Percentiles rank a stretch among this genome's conserved stretches.
Conservation (phyloP, 208 protist genomes). For the Trypanosoma caninum region DNA sequence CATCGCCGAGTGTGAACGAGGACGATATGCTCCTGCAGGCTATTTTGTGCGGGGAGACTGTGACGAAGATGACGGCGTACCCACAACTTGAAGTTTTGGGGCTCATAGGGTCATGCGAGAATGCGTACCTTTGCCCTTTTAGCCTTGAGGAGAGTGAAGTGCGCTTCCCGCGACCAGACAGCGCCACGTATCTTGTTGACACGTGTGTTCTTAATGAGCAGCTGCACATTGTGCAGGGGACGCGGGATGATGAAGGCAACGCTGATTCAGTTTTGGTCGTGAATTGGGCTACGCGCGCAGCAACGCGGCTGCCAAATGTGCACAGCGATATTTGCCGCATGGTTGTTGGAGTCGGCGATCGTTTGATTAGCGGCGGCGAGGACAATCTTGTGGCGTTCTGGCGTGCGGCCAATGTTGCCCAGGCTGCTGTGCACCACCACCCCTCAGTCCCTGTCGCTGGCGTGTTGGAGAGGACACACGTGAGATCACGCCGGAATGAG, state of each 20-base stretch:
- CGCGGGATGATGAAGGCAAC: slow-evolving; percentile 76
- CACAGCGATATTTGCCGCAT: slow-evolving; percentile 70
- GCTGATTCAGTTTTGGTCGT: slow-evolving; percentile 49
- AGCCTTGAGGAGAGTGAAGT: slow-evolving; percentile 49
- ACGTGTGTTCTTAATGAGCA: slow-evolving; percentile 49
- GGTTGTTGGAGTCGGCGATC: slow-evolving; percentile 55
- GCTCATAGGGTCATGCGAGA: slow-evolving; percentile 83
- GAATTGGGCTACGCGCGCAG: slow-evolving; percentile 29
- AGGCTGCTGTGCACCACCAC: too few relatives aligned
- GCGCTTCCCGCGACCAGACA: slow-evolving; percentile 42
- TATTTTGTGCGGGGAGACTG: slow-evolving; percentile 66
- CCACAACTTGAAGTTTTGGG: slow-evolving; percentile 30
- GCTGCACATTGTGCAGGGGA: slow-evolving; percentile 50
- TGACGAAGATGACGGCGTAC: slow-evolving; percentile 71
- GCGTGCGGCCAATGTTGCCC: slow-evolving; percentile 31
- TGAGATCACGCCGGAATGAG: background rate
- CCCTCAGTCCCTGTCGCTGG: slow-evolving; percentile 8
- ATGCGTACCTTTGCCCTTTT: slow-evolving; percentile 70
- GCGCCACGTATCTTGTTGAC: slow-evolving; percentile 75
- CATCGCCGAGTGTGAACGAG: slow-evolving; percentile 40
- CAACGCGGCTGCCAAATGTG: slow-evolving; percentile 25
- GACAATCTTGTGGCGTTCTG: slow-evolving; percentile 79
- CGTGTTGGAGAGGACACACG: slow-evolving; percentile 22
- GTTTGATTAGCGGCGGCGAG: slow-evolving; percentile 80
- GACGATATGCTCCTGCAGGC: slow-evolving; percentile 74